Base-by-base conservation (phyloP, 208 protist species). In the Acanthamoeba healyi region DNA sequence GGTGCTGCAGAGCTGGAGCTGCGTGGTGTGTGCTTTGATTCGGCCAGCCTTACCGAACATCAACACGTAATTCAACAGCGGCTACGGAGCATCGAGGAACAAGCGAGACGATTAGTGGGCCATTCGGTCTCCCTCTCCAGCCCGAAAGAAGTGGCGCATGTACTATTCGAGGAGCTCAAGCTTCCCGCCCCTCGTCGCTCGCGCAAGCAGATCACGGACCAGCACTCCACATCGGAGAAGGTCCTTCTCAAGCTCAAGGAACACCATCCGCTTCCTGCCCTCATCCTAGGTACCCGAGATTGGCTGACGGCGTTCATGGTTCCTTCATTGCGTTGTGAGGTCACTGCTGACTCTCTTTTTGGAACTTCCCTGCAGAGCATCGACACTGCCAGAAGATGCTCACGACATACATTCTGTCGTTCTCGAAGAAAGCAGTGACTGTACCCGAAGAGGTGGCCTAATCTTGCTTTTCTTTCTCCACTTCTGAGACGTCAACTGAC, bases 81-180 rank as follows among this genome's bases (percentile, higher is more conserved):
- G 6, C 19, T 70, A 15, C 34, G 36, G 2, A 17, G 22, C 24
- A 63, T 91, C 84, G 84, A 91, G 38, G 58, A 91, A 42, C 22
- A 42, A 0, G 84, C 58, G 36, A 22, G 49, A 19, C 32, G 15
- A 26, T 9, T 91, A 6, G 49, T 91, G 29, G 84, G 84, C 36
- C 84, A 91, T 24, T 19, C 56, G 26, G 38, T 91, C 3, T 91
- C 38, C 9, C 84, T 91, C 34, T 91, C 84, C 29, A 91, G 84
- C 56, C 49, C 84, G 1, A 91, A 91, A 34, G 84, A 91, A 32
- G 84, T 93, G 89, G 67, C 65, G n/a, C 61, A 82, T 46, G 67
- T 93, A 7, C 42, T 93, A 10, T 93, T 67, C 49, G 89, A 93
- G 46, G 67, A 93, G 67, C 89, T 93, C 44, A 51, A 93, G 67